Evolutionary conservation across 805 yeast genomes (phyloP).

Genomic region (Starmerella sirachaensis): DNA sequence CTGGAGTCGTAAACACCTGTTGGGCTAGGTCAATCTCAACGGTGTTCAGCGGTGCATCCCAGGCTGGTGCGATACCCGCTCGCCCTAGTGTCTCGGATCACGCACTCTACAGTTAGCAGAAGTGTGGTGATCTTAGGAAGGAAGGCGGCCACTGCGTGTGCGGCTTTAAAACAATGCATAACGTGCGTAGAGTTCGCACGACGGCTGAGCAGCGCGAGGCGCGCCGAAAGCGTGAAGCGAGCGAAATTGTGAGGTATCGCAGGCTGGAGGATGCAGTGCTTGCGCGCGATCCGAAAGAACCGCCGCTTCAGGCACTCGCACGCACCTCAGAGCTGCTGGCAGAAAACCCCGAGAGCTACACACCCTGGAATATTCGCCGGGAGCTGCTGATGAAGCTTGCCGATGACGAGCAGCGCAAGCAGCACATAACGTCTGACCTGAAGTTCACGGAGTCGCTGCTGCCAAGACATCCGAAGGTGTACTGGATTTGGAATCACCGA

Average conservation of each 20-base stretch:
- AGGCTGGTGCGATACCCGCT: no score
- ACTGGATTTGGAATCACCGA: conserved; percentile 95
- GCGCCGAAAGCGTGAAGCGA: conserved; percentile 47
- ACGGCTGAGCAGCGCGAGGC: conserved; percentile 43
- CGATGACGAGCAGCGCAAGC: conserved; percentile 15
- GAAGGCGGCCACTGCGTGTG: no score
- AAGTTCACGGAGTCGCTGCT: conserved; percentile 46
- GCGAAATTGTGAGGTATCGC: conserved; percentile 47
- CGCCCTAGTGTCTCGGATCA: no score
- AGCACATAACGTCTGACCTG: conserved; percentile 45
- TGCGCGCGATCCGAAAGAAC: conserved; percentile 25
- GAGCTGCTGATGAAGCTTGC: conserved; percentile 40
- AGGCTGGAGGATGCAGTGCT: conserved; percentile 33
- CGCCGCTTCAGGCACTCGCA: conserved; percentile 34
- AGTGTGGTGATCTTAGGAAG: no score
- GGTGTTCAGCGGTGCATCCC: no score
- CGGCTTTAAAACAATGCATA: conserved; percentile 38
- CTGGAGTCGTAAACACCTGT: no score
- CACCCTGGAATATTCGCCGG: conserved; percentile 82
- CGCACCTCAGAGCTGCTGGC: conserved; percentile 47
- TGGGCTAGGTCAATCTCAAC: no score
- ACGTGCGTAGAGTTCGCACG: conserved; percentile 48
- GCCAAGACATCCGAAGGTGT: conserved; percentile 68
- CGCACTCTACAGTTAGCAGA: no score
- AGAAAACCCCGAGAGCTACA: conserved; percentile 75